These are phyloP conservation scores for Paramecium bursaria DNA, from an alignment of 73 alveolate species.

Conservation along the genomic window DNA sequence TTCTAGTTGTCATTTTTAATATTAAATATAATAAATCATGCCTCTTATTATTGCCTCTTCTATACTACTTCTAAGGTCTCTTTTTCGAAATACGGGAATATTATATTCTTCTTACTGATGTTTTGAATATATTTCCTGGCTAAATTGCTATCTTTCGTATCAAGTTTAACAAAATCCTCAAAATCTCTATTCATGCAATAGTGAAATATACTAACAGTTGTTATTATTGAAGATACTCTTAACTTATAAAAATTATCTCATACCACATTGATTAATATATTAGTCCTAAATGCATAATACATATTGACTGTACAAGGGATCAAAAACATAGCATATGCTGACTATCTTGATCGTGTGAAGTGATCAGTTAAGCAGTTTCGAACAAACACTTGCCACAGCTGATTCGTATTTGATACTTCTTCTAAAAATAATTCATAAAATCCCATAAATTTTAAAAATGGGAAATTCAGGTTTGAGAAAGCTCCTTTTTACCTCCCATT, in stretches of 20 bases:
- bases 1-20: too few species aligned
- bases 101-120: constrained; percentile 11
- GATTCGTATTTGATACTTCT: too few species aligned
- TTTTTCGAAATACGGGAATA: constrained; percentile 36
- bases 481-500: constrained; percentile 47
- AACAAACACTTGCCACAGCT: too few species aligned
- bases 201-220: neutral
- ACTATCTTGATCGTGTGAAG: too few species aligned
- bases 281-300: too few species aligned
- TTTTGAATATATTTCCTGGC: constrained; percentile 46
- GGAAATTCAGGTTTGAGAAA: constrained; percentile 72
- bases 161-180: constrained; percentile 24
- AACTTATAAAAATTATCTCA: too few species aligned
- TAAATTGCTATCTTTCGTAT: constrained; percentile 25
- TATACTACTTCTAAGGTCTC: constrained; percentile 25
- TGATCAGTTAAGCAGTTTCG: too few species aligned
- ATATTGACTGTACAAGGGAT: too few species aligned
- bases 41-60: neutral
- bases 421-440: too few species aligned
- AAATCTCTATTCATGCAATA: constrained; percentile 27
- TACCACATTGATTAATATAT: too few species aligned
- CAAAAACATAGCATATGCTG: too few species aligned
- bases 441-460: constrained; percentile 38
- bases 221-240: neutral
- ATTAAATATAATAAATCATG: too few species aligned